phyloP scores from a whole-genome alignment of 2,329 filamentous ascomycete genomes.

The Aspergillus terreus region DNA sequence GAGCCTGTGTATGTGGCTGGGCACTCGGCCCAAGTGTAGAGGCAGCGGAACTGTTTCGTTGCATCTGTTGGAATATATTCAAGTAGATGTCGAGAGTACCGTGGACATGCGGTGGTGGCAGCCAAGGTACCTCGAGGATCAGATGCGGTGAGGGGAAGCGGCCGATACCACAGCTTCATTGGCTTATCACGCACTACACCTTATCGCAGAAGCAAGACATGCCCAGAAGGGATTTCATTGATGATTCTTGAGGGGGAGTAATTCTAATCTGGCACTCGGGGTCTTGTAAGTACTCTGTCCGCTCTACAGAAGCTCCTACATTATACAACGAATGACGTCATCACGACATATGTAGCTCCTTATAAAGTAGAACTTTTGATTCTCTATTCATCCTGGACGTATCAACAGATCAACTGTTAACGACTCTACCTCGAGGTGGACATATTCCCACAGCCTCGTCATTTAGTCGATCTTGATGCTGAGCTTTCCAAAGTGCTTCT shows the following conservation, averaged over 20 bases:
- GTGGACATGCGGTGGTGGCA: not conserved
- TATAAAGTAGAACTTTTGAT: too few relatives aligned
- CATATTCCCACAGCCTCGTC: too few relatives aligned
- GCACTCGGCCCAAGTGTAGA: constrained; percentile 17
- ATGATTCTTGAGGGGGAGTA: too few relatives aligned
- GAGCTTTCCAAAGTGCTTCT: constrained; percentile 57
- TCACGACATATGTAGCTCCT: too few relatives aligned
- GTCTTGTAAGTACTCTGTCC: too few relatives aligned
- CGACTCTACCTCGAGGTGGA: too few relatives aligned
- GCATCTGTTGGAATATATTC: constrained; percentile 5
- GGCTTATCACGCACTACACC: not conserved
- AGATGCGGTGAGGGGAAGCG: constrained; percentile 11
- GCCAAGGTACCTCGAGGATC: not conserved
- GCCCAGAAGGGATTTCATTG: too few relatives aligned
- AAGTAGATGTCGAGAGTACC: not conserved
- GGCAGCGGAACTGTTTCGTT: constrained; percentile 14
- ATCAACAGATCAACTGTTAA: too few relatives aligned
- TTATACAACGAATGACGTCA: too few relatives aligned
- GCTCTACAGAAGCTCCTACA: not conserved
- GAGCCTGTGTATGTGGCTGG: constrained; percentile 17
- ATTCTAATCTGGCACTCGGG: too few relatives aligned
- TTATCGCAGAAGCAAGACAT: not conserved
- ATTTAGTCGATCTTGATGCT: constrained; percentile 41
- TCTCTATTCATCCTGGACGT: too few relatives aligned
- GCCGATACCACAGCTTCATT: not conserved